Percentiles rank a stretch among this genome's conserved stretches.
These are phyloP conservation scores for Strobilomyces confusus DNA, from an alignment of 768 basidiomycete species.

Conservation along the genomic window DNA sequence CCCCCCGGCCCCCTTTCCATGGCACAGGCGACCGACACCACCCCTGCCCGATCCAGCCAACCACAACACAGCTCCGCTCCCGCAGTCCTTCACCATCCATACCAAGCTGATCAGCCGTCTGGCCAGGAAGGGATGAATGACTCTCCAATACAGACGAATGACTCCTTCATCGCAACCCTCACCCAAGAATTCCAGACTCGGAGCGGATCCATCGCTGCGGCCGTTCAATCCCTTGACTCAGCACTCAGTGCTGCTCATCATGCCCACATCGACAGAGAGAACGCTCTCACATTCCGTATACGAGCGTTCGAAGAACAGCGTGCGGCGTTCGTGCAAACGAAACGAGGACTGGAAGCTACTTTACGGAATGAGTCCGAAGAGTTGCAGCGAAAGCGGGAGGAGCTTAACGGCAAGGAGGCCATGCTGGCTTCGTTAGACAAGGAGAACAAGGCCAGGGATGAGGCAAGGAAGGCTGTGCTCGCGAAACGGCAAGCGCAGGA, in stretches of 20 bases:
- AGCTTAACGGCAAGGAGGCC: conserved; percentile 18
- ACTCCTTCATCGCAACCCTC: not conserved
- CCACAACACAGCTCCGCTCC: not conserved
- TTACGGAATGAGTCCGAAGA: conserved; percentile 20
- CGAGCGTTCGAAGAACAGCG: conserved; percentile 18
- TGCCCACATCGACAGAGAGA: conserved; percentile 17
- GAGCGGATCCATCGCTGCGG: conserved; percentile 6
- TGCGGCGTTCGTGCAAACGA: conserved; percentile 19
- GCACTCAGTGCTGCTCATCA: conserved; percentile 5
- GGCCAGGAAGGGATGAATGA: not conserved
- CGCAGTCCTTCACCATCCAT: conserved; percentile 10
- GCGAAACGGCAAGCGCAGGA: conserved; percentile 25
- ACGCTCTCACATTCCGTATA: conserved; percentile 8
- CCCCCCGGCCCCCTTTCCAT: conserved; percentile 1
- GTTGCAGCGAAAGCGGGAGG: conserved; percentile 16
- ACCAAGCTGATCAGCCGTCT: conserved; percentile 2
- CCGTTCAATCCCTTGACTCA: conserved; percentile 10
- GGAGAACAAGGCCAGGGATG: conserved; percentile 26
- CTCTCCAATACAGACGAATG: not conserved
- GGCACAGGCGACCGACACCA: not conserved
- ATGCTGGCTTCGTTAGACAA: conserved; percentile 19
- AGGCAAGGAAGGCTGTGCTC: conserved; percentile 14
- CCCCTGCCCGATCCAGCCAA: not conserved
- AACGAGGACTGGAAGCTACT: conserved; percentile 14
- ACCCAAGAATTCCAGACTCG: conserved; percentile 11